Conservation (phyloP, 2,329 filamentous ascomycete species). For the Sclerotinia trifoliorum region DNA sequence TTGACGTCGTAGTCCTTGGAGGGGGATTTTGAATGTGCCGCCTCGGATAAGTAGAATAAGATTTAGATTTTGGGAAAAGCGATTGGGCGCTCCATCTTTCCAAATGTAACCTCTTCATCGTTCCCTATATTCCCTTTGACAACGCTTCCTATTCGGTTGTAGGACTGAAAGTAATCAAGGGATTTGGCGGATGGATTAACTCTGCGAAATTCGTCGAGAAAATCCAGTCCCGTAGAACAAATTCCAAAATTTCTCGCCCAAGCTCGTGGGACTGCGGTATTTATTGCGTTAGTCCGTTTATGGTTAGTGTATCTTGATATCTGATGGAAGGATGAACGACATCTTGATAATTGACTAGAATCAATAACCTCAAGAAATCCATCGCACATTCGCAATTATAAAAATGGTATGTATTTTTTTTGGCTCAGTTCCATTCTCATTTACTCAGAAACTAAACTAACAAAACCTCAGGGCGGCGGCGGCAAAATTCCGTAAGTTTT, state of each 20-base stretch:
- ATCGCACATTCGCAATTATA: slow-evolving; percentile 36
- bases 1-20: slow-evolving; percentile 40
- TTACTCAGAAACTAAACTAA: slow-evolving; percentile 43
- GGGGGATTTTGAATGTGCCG: slow-evolving; percentile 58
- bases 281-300: slow-evolving; percentile 7
- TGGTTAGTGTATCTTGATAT: not conserved
- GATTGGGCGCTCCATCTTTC: slow-evolving; percentile 60
- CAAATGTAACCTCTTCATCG: slow-evolving; percentile 62
- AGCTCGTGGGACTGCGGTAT: slow-evolving; percentile 19
- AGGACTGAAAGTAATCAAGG: not conserved
- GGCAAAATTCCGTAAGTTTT: slow-evolving; percentile 66
- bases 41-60: slow-evolving; percentile 45
- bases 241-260: slow-evolving; percentile 24
- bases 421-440: not conserved
- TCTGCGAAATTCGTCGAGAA: slow-evolving; percentile 2
- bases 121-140: slow-evolving; percentile 25
- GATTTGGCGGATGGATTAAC: slow-evolving; percentile 5
- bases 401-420: slow-evolving; percentile 56
- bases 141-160: slow-evolving; percentile 17
- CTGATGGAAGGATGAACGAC: slow-evolving; percentile 17
- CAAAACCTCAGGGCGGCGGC: slow-evolving; percentile 66
- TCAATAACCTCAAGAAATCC: slow-evolving; percentile 19
- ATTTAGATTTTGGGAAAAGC: slow-evolving; percentile 47
- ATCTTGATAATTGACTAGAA: slow-evolving; percentile 7
- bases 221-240: slow-evolving; percentile 13